Base-by-base conservation (phyloP, 495 filamentous ascomycete genomes). In the Xanthoparmelia taractica region DNA sequence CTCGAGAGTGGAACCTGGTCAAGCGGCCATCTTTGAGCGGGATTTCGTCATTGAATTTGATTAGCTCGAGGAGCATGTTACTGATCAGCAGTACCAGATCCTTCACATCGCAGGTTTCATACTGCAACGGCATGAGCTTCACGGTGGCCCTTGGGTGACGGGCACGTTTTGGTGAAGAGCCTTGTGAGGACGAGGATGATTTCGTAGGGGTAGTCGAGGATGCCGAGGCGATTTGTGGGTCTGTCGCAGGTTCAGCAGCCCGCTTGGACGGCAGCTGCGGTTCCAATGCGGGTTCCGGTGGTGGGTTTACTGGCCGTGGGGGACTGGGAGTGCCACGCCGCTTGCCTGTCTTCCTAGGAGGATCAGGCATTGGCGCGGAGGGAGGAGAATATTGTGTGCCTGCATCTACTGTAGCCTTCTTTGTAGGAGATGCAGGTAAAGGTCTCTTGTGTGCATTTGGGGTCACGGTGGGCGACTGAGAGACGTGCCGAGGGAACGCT, bases 1-100 rank as follows among this genome's bases (percentile, higher is more conserved):
- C 92, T 70, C 92, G 86, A 13, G 94, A 98, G 73, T 98, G 94
- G 74, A 98, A 98, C 58, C 94, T 80, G 31, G 94, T 98, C 57
- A 98, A 81, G 31, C 88, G 85, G 57, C 88, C 90, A 63, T 88
- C 87, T 68, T 87, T 84, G 55, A 96, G 80, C 57, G 92, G 92
- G 63, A 96, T 87, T 50, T 82, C 83, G 74, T 98, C 94, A 71
- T 98, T 98, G 59, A 90, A 88, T 61, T 88, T 85, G 68, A 98
- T 92, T 25, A 98, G 79, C 75, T 98, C 94, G 72, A 90, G 84
- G 25, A 98, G 81, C 94, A 98, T 97, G 71, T 93, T 91, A 57
- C 92, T 85, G 63, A 98, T 96, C 66, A 97, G 79, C 38, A 89
- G 80, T 10, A 96, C 94, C 67, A 98, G 79, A 74, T 96, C 90